Base-by-base conservation (phyloP, 768 basidiomycete species). In the Rhodotorula graminis region DNA sequence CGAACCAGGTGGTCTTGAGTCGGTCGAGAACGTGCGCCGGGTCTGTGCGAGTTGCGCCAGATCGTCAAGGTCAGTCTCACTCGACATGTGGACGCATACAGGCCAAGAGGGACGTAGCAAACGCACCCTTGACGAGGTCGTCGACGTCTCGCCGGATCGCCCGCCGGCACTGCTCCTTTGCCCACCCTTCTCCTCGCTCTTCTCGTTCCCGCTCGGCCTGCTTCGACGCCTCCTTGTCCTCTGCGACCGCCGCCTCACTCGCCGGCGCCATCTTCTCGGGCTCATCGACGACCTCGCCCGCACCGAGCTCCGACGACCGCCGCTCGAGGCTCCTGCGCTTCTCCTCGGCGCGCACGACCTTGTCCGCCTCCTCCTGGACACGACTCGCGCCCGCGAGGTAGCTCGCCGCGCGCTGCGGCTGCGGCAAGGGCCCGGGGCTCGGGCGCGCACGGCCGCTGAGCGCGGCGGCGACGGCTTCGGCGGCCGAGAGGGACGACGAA, bases 111-210 rank as follows among this genome's bases (percentile, higher is more conserved):
- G 1, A 46, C 33, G 23, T 72, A 9, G 10, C 15, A 3, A 59
- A 79, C 81, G 76, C 83, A 93, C 92, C 92, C 77, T 85, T 85
- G 65, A 92, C 86, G 68, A 95, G 87, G 67, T 90, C 88, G 33
- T 89, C 86, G 5, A 87, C 86, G 78, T 94, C 88, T 23, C 84
- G 81, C 74, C 88, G 87, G 65, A 94, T 82, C 42, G 83, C 84
- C 82, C 80, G 47, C 61, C 59, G 66, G 50, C 68, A 64, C 58
- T 56, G 58, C 15, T 72, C 68, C 58, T 60, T 59, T 42, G 59
- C 50, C 4, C 31, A 65, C 1, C 31, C 31, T 21, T 29, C 47
- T 23, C 55, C 46, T 56, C 18, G 40, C 23, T 27, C 23, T 27
- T 25, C 23, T 52, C 44, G 44, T 55, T 44, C 46, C 33, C 16